Evolutionary conservation across 768 basidiomycete species (phyloP).

Genomic region (Neoboletus subvelutipes): DNA sequence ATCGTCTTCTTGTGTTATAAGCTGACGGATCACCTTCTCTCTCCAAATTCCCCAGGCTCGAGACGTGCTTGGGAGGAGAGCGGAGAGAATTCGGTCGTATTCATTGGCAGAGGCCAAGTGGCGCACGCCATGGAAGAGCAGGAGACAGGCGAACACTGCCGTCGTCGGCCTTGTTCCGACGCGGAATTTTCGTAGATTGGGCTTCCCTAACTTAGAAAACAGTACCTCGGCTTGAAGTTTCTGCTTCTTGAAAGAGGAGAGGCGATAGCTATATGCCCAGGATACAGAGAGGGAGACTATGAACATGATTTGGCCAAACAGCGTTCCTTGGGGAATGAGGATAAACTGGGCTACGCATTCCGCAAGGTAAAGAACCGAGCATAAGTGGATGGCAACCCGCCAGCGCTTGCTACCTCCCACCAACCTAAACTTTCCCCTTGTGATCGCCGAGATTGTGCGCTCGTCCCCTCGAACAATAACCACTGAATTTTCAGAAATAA

Average conservation of each 20-base stretch:
- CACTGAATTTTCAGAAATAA: neutral
- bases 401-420: neutral
- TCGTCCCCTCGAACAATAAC: neutral
- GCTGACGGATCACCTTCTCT: neutral
- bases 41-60: neutral
- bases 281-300: neutral
- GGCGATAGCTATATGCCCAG: neutral
- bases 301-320: too few species aligned
- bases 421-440: neutral
- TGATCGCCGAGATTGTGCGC: neutral
- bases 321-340: too few species aligned
- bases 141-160: neutral
- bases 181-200: neutral
- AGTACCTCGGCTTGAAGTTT: neutral
- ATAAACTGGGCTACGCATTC: too few species aligned
- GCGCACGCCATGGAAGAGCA: neutral
- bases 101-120: neutral
- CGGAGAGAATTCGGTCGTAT: neutral
- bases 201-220: neutral
- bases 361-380: neutral
- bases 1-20: neutral
- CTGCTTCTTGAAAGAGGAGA: neutral
- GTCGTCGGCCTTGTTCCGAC: neutral
- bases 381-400: neutral
- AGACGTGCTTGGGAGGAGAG: neutral